Evolutionary conservation across 23 red algal species (phyloP).

Genomic region (Gracilaria caudata): DNA sequence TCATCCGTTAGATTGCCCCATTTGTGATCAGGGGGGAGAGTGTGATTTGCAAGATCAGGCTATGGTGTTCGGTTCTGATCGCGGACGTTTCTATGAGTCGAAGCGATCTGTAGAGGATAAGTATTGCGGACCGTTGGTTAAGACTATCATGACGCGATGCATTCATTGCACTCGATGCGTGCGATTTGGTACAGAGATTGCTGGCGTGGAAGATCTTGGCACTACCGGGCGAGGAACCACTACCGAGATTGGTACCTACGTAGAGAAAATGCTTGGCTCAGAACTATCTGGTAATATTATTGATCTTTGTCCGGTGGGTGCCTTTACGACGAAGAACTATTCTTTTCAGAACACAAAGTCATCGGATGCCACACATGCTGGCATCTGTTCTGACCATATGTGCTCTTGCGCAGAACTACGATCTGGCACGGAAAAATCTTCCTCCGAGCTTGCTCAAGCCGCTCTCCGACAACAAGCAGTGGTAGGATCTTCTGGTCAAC

Average conservation of each 20-base stretch:
- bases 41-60: conserved; percentile 99
- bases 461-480: neutral
- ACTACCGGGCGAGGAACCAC: conserved; percentile 92
- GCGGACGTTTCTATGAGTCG: conserved; percentile 94
- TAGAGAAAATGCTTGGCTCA: conserved; percentile 96
- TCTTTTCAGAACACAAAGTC: conserved; percentile 28
- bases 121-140: conserved; percentile 95
- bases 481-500: neutral
- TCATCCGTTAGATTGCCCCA: conserved; percentile 98
- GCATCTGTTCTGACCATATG: neutral
- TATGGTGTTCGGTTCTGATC: conserved; percentile 99
- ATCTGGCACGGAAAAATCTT: neutral
- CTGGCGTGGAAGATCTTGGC: conserved; percentile 97
- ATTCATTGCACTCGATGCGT: conserved; percentile 99
- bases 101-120: conserved; percentile 99
- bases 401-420: neutral
- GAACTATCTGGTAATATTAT: conserved; percentile 97
- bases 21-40: conserved; percentile 99
- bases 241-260: conserved; percentile 97
- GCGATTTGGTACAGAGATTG: conserved; percentile 98
- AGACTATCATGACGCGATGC: conserved; percentile 99
- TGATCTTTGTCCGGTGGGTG: conserved; percentile 98
- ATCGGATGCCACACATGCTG: neutral
- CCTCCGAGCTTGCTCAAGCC: neutral
- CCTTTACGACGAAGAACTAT: conserved; percentile 87